Base-by-base conservation (phyloP, 495 filamentous ascomycete genomes). In the Friedmanniomyces simplex region DNA sequence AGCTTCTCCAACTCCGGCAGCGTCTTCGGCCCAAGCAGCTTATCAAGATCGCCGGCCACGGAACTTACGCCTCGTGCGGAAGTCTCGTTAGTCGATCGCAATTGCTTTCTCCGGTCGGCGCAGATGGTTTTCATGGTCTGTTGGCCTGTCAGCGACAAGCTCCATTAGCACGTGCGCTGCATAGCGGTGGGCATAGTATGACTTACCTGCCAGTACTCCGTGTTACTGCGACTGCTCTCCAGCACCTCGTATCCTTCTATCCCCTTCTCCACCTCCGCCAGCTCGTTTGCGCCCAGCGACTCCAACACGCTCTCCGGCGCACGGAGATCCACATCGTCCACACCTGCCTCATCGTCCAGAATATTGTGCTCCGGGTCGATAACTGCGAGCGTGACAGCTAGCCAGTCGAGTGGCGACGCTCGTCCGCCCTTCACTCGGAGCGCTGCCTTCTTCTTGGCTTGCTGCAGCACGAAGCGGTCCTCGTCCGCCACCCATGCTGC, bases 401-500 rank as follows among this genome's bases (percentile, higher is more conserved):
- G 80, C 82, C 89, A 94, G 73, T 99, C 93, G 68, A 97, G 91
- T 13, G 91, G 87, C 69, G 88, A 90, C 50, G 91, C 91, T 57
- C 93, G 82, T 14, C 85, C 87, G 70, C 94, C 91, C 61, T 90
- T 87, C n/a, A 97, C 90, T 6, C 93, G 84, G 55, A 99, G 95
- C 64, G 89, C 88, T 37, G 93, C 91, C 75, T 96, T 97, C 75
- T 94, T 97, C 74, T 96, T 97, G 25, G 93, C 86, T 69, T 99
- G 93, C 69, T 91, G 90, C 61, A 99, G 75, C 21, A 99, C 93
- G 66, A 99, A 99, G 52, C 85, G 80, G 72, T 97, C 93, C 70
- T 99, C 93, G 67, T 93, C 87, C 52, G 91, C 84, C 22, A 99
- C 85, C 80, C 94, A 99, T 16, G 71, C 71, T 47, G 66, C 72